phyloP scores from a whole-genome alignment of 2,329 filamentous ascomycete genomes.

The Coniella lustricola region DNA sequence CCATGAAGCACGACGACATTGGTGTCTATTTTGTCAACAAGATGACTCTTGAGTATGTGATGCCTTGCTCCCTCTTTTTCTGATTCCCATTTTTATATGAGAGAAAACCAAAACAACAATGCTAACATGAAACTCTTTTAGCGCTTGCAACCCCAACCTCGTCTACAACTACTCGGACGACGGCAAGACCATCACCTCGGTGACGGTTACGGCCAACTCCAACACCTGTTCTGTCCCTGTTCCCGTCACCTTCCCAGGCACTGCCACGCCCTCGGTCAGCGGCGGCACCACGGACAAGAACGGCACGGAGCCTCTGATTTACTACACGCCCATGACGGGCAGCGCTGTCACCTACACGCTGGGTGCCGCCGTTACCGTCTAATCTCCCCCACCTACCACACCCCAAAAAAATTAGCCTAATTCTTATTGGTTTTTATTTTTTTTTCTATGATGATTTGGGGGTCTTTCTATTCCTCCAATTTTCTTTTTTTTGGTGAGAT shows the following conservation, averaged over 20 bases:
- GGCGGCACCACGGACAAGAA: constrained; percentile 31
- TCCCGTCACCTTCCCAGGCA: constrained; percentile 45
- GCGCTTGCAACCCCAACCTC: constrained; percentile 40
- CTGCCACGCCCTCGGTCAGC: constrained; percentile 31
- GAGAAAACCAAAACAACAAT: background rate
- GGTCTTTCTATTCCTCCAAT: no score
- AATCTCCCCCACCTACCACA: no score
- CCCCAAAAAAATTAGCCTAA: no score
- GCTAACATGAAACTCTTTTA: constrained; percentile 11
- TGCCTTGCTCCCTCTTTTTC: no score
- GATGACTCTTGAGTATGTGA: constrained; percentile 38
- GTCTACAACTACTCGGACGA: constrained; percentile 36
- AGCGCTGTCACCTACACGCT: constrained; percentile 35
- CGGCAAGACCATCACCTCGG: constrained; percentile 37
- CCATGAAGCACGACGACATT: constrained; percentile 49
- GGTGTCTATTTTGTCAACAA: constrained; percentile 44
- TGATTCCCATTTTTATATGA: background rate
- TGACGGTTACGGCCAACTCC: constrained; percentile 42
- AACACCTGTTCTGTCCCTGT: constrained; percentile 40
- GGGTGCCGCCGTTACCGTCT: constrained; percentile 7
- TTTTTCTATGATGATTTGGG: no score
- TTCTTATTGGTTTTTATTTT: no score
- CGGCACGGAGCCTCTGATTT: constrained; percentile 35
- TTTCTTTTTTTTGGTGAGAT: no score
- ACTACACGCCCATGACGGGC: constrained; percentile 41